Evolutionary conservation across 1,284 basidiomycete species (phyloP), one percentile per base, ranked within the genome.

Genomic region (Ceratobasidium sp.): DNA sequence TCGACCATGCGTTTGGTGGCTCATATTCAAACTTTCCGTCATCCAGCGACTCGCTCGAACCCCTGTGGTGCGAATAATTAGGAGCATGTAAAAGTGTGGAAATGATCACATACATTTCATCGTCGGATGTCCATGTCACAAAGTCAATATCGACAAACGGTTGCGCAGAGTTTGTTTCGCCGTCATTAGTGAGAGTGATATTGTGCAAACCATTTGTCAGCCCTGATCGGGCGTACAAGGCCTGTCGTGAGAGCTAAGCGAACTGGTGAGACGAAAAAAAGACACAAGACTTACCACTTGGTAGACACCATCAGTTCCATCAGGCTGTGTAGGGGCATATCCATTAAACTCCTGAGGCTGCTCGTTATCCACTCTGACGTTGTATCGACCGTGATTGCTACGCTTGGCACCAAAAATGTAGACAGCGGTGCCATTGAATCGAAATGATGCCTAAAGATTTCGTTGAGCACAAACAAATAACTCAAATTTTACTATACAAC

Each of bases 351-450:
- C 41, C 24, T 71, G 39, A 5, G 69, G 34, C 34, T 51, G 41
- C n/a, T 43, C 56, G 41, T 61, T 39, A 24, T 72, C 69, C 8
- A 72, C 27, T 14, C 29, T 43, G 3, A 72, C 69, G 29, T 1
- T 49, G 29, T 51, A 71, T 1, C 37, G 13, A 31, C 66, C 66
- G 19, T 71, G 66, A 24, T 71, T 71, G 2, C 54, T 16, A 34
- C 69, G 54, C 46, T 61, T 72, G 69, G 69, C 69, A 5, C 69
- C 69, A 51, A 72, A 72, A 11, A 72, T 62, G 22, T 62, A 72
- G 13, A 72, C 46, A 19, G 54, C 56, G 6, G 69, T 62, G 16
- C 69, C 69, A 19, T 72, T 72, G 37, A 72, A 72, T 24, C 13
- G 29, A 34, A 72, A 61, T 6, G 39, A 61, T 0, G 43, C 41